phyloP scores from a whole-genome alignment of 1,284 basidiomycete genomes.

The Volvariella volvacea region DNA sequence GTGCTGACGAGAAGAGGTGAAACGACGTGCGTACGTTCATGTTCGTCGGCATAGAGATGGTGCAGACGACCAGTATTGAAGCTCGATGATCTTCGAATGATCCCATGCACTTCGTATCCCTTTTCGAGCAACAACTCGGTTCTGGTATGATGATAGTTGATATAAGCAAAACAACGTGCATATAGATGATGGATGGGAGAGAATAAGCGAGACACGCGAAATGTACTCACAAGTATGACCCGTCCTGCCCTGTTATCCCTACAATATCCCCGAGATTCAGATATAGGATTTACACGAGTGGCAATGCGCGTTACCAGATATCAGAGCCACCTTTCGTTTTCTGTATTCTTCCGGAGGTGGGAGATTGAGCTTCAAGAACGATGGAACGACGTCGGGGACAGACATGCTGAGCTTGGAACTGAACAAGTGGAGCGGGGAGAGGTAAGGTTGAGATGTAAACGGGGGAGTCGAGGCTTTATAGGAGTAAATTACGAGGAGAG shows the following conservation, averaged over 20 bases:
- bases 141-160: slow-evolving; percentile 26
- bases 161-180: slow-evolving; percentile 9
- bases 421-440: neutral
- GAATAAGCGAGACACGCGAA: neutral
- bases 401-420: slow-evolving; percentile 25
- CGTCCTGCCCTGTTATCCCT: slow-evolving; percentile 93
- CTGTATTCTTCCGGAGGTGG: slow-evolving; percentile 73
- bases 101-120: slow-evolving; percentile 89
- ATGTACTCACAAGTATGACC: slow-evolving; percentile 71
- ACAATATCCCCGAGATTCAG: slow-evolving; percentile 4
- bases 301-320: slow-evolving; percentile 55
- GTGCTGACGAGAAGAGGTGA: slow-evolving; percentile 1
- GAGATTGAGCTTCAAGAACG: slow-evolving; percentile 46
- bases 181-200: neutral
- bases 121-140: slow-evolving; percentile 81
- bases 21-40: slow-evolving; percentile 53
- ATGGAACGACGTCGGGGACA: slow-evolving; percentile 22
- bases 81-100: slow-evolving; percentile 88
- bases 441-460: neutral
- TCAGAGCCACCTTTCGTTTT: slow-evolving; percentile 83
- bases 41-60: slow-evolving; percentile 83
- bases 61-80: slow-evolving; percentile 92
- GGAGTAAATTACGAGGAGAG: no score
- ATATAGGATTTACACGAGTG: no score
- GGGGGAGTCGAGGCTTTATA: neutral